Conservation (phyloP, 176 grass and related monocot genomes). For the Saccharum spontaneum region DNA sequence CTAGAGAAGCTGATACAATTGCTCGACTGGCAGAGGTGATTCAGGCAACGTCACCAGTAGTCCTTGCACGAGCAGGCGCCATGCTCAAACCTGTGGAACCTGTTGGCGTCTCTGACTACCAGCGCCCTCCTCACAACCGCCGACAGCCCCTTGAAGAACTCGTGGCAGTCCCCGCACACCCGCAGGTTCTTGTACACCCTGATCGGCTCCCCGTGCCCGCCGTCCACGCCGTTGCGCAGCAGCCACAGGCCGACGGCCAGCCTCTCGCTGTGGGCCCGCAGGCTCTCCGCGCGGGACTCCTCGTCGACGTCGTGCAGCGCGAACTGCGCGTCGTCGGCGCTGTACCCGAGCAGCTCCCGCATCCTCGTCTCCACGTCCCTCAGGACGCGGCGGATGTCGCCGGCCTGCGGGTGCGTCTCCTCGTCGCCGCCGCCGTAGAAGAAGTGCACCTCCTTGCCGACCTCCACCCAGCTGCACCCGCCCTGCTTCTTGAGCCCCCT, state of each 20-base stretch:
- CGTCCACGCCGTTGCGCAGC: neutral
- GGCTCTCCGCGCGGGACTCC: conserved; percentile 43
- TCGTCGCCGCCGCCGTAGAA: conserved; percentile 48
- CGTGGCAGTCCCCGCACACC: conserved; percentile 45
- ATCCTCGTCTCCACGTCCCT: conserved; percentile 42
- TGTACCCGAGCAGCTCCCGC: conserved; percentile 49
- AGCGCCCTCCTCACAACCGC: neutral
- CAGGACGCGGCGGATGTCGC: conserved; percentile 29
- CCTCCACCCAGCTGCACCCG: conserved; percentile 62
- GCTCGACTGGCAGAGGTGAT: neutral
- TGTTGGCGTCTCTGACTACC: conserved; percentile 48
- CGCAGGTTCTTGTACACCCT: conserved; percentile 61
- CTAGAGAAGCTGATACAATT: neutral
- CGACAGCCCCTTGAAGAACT: conserved; percentile 47
- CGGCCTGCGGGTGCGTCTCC: conserved; percentile 26
- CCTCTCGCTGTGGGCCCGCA: conserved; percentile 49
- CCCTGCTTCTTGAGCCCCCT: conserved; percentile 46
- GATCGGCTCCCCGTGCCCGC: conserved; percentile 7
- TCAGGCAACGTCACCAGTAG: conserved; percentile 30
- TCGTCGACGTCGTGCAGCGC: conserved; percentile 55
- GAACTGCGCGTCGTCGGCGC: neutral
- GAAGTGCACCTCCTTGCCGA: conserved; percentile 47
- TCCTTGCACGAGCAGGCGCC: conserved; percentile 41
- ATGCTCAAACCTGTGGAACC: conserved; percentile 51
- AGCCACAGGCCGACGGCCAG: conserved; percentile 53